Evolutionary conservation across 331 rosid species (phyloP).

Genomic region (Pyrus hybrid): DNA sequence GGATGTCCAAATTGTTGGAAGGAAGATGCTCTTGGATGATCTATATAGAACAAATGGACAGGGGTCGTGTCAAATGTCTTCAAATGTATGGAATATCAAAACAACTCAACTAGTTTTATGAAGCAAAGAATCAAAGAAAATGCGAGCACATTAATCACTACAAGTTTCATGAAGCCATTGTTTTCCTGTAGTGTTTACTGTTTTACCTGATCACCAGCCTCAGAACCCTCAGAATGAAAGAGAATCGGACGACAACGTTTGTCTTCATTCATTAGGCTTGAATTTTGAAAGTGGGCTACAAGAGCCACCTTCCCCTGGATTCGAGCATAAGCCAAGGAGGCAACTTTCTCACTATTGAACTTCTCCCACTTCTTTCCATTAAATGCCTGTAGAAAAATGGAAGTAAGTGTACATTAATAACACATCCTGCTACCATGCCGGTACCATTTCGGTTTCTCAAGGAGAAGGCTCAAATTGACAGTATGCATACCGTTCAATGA

Average conservation of each 20-base stretch:
- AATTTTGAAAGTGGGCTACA: slow-evolving; percentile 74
- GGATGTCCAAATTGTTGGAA: slow-evolving; percentile 43
- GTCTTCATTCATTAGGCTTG: slow-evolving; percentile 90
- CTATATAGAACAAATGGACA: slow-evolving; percentile 22
- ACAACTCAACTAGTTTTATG: not conserved
- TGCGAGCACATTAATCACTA: not conserved
- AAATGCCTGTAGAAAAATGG: slow-evolving; percentile 47
- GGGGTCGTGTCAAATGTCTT: not conserved
- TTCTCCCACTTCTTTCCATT: slow-evolving; percentile 90
- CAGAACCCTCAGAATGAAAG: slow-evolving; percentile 63
- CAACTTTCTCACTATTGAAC: slow-evolving; percentile 82
- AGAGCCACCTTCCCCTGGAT: slow-evolving; percentile 84
- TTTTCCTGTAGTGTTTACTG: not conserved
- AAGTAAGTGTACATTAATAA: not conserved
- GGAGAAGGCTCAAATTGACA: not conserved
- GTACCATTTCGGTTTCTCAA: slow-evolving; percentile 4
- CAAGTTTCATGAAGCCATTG: not conserved
- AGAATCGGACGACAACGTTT: slow-evolving; percentile 89
- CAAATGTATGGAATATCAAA: not conserved
- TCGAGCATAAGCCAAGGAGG: slow-evolving; percentile 80
- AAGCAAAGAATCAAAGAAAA: not conserved
- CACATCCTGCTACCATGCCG: not conserved
- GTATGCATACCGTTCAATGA: not conserved
- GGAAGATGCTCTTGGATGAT: slow-evolving; percentile 57
- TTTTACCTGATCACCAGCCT: slow-evolving; percentile 60